Evolutionary conservation across 257 asterid genomes (phyloP).

Genomic region (Salvia rosmarinus): DNA sequence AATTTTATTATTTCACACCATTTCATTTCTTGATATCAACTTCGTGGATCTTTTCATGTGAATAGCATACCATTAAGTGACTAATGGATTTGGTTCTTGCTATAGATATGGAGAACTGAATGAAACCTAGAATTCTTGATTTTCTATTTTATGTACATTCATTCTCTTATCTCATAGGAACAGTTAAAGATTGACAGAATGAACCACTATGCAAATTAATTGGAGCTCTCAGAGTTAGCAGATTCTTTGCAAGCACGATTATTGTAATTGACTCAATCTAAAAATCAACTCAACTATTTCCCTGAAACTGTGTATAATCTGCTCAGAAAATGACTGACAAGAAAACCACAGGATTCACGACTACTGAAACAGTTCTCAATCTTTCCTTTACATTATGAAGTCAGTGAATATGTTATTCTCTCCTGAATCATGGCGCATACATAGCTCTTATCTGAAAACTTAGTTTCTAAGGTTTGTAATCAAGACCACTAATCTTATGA

Average conservation of each 20-base stretch:
- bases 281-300: not conserved
- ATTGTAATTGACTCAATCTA: constrained; percentile 15
- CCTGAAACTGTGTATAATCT: not conserved
- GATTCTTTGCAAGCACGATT: not conserved
- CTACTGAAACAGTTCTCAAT: constrained; percentile 19
- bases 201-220: not conserved
- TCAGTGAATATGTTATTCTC: not conserved
- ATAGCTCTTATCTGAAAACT: not conserved
- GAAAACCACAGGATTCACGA: constrained; percentile 14
- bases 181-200: not conserved
- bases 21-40: no score
- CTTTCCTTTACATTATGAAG: not conserved
- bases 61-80: no score
- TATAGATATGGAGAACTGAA: not conserved
- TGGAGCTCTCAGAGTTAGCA: not conserved
- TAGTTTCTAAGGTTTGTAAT: constrained; percentile 14
- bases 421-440: not conserved
- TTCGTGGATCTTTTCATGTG: no score
- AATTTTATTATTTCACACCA: no score
- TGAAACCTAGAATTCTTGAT: not conserved
- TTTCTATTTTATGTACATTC: constrained; percentile 4
- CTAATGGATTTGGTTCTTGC: constrained; percentile 9
- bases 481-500: constrained; percentile 29
- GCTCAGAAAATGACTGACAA: not conserved
- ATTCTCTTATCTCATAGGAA: not conserved